Evolutionary conservation across 257 asterid species (phyloP).

Genomic region (Cruciata laevipes): DNA sequence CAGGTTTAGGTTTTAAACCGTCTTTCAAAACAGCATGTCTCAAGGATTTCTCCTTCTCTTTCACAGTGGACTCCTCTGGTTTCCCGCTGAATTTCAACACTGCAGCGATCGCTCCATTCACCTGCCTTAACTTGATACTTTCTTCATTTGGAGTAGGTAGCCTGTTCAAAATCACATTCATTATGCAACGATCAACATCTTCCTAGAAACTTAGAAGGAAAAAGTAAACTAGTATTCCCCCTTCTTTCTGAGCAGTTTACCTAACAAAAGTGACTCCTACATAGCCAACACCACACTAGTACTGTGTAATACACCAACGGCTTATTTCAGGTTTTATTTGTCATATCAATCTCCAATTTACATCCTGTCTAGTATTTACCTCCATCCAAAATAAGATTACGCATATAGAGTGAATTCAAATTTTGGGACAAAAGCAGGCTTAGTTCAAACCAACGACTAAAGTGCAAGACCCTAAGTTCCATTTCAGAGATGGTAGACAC

Average conservation of each 20-base stretch:
- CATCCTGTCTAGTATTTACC: too few species aligned
- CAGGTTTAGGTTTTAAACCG: constrained; percentile 49
- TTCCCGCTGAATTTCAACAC: constrained; percentile 76
- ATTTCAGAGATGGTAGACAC: not conserved
- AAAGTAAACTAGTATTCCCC: not conserved
- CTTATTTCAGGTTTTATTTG: not conserved
- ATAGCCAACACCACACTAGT: not conserved
- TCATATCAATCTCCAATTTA: too few species aligned
- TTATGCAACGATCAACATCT: constrained; percentile 8
- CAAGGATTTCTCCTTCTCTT: constrained; percentile 53
- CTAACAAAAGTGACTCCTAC: not conserved
- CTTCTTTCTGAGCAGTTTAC: not conserved
- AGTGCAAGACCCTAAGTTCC: not conserved
- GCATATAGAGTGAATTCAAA: not conserved
- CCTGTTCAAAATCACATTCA: constrained; percentile 28
- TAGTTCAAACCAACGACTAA: too few species aligned
- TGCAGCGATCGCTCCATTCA: constrained; percentile 80
- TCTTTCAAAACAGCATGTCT: constrained; percentile 39
- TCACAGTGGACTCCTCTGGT: constrained; percentile 56
- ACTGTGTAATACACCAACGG: not conserved
- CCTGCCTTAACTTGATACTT: constrained; percentile 50
- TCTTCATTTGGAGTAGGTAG: constrained; percentile 72
- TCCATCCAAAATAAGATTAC: not conserved
- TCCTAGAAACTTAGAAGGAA: not conserved
- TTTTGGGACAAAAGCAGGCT: not conserved